phyloP scores from a whole-genome alignment of 768 basidiomycete genomes.

The Naganishia antarctica region DNA sequence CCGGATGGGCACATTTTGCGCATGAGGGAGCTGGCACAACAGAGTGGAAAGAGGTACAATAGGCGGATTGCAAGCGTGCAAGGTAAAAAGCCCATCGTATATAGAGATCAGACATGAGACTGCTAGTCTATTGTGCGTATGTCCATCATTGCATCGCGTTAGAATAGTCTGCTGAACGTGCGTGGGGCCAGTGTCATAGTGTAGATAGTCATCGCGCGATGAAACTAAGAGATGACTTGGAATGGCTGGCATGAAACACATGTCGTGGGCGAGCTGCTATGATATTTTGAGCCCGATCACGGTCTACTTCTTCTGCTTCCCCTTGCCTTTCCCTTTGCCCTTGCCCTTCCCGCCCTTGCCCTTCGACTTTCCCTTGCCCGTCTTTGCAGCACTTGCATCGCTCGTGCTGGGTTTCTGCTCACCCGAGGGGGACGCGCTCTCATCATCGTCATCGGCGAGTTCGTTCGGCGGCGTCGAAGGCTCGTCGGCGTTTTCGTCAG shows the following conservation, averaged over 20 bases:
- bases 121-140: no score
- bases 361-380: conserved; percentile 4
- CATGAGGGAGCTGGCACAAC: conserved; percentile 32
- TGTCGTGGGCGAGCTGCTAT: no score
- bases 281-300: no score
- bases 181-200: no score
- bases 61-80: conserved; percentile 19
- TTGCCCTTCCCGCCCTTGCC: conserved; percentile 17
- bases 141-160: no score
- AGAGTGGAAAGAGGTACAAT: conserved; percentile 34
- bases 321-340: conserved; percentile 21
- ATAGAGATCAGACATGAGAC: conserved; percentile 13
- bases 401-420: neutral
- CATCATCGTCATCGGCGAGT: neutral
- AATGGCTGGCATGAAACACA: no score
- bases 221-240: no score
- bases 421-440: neutral
- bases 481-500: neutral
- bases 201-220: no score
- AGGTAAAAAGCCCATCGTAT: conserved; percentile 28
- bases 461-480: conserved; percentile 1
- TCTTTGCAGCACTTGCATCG: neutral
- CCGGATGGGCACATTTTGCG: conserved; percentile 31
- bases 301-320: conserved; percentile 11
- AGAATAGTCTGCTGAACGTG: no score